Base-by-base conservation (phyloP, 1,284 basidiomycete genomes). In the Neolentinus lepideus region DNA sequence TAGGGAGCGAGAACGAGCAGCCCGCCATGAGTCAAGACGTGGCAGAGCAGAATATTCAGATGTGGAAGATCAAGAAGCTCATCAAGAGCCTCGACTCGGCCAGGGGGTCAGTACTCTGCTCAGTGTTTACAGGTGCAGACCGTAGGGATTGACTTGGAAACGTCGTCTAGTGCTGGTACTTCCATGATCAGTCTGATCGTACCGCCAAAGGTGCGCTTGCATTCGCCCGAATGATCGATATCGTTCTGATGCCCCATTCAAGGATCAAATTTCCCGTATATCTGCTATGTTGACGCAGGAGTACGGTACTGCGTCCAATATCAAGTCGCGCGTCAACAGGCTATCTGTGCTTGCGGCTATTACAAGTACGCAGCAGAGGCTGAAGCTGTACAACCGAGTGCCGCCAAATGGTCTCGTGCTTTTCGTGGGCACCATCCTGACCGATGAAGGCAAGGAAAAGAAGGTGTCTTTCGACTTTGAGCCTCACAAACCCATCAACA, bases 151-250 rank as follows among this genome's bases (percentile, higher is more conserved):
- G 52, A 54, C 38, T 12, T 4, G 29, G 4, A 19, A 25, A 53
- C 19, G 48, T 35, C 35, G 24, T 57, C 21, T 63, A 89, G 89
- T 63, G 96, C 96, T 62, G 96, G 96, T 63, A 99, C 96, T 57
- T 97, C 94, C 66, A 99, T 99, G 96, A 99, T 99, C 78, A 94
- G 91, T 72, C 81, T 99, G 64, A 96, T 99, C 72, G 83, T 98
- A 57, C 95, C 95, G 24, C 95, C 96, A 54, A 92, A 92, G 79
- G 92, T 93, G 61, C 60, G 76, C 58, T 43, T 35, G 27, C 9
- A 10, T 11, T 4, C 21, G 12, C 35, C 4, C 4, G 14, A 45
- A 9, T 46, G 6, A 12, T 14, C 9, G 6, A 25, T 14, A 53
- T 46, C 43, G 38, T 22, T 24, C 38, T 54, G 27, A 43, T 3